Evolutionary conservation across 805 yeast genomes (phyloP).

Genomic region (Maudiozyma barnettii): DNA sequence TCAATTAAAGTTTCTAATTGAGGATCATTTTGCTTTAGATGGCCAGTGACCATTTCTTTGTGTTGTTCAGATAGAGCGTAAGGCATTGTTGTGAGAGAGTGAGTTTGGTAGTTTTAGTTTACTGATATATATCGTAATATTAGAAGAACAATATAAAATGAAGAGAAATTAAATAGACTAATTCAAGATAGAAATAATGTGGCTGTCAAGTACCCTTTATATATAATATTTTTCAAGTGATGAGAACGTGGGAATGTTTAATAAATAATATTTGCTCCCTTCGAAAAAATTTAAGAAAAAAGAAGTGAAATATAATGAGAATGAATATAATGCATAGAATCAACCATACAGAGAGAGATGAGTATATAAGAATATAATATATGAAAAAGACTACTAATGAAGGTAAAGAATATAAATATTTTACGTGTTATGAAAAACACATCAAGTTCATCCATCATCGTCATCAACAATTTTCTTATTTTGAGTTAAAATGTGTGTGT

Average conservation of each 20-base stretch:
- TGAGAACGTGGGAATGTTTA: background rate
- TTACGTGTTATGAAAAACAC: too few relatives aligned
- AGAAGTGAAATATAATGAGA: background rate
- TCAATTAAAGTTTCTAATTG: constrained; percentile 63
- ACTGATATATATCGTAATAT: background rate
- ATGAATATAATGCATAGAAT: too few relatives aligned
- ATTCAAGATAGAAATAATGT: too few relatives aligned
- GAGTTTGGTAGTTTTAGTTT: background rate
- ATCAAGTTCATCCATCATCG: too few relatives aligned
- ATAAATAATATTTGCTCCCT: too few relatives aligned
- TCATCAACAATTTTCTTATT: too few relatives aligned
- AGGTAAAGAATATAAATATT: too few relatives aligned
- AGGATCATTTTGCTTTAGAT: constrained; percentile 56
- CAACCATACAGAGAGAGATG: background rate
- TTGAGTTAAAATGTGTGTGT: too few relatives aligned
- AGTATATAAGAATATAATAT: too few relatives aligned
- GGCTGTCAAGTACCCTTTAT: background rate
- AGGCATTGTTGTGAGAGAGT: constrained; percentile 24
- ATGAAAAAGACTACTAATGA: too few relatives aligned
- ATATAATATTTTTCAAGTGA: background rate
- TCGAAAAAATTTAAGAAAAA: background rate
- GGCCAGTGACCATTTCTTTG: constrained; percentile 54
- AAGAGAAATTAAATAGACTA: too few relatives aligned
- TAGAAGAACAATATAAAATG: too few relatives aligned
- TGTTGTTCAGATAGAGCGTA: constrained; percentile 65